phyloP scores from a whole-genome alignment of 352 stramenopile species.

The Pythium diclinum region DNA sequence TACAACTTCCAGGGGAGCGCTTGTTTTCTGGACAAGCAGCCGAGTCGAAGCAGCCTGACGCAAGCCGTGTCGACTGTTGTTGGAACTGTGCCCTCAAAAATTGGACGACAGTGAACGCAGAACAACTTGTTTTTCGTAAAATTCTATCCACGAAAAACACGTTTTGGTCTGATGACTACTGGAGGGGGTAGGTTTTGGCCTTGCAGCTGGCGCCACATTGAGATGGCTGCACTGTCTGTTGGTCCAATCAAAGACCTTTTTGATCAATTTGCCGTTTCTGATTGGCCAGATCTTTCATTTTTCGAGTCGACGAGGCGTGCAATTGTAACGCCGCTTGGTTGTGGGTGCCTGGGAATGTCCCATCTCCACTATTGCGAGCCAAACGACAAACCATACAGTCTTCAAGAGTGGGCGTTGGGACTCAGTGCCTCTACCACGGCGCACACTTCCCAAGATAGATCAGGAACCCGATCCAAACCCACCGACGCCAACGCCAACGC shows the following conservation, averaged over 20 bases:
- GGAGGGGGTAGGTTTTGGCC: not conserved
- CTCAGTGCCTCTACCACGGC: not conserved
- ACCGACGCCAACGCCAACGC: too few relatives aligned
- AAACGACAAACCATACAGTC: not conserved
- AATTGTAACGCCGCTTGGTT: not conserved
- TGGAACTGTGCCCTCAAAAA: not conserved
- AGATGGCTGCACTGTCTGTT: not conserved
- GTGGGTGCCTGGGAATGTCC: conserved; percentile 17
- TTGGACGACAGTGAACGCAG: not conserved
- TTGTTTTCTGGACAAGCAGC: not conserved
- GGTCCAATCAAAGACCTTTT: not conserved
- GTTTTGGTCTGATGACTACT: not conserved
- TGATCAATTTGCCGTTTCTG: not conserved
- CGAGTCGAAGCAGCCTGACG: not conserved
- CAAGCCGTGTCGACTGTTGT: not conserved
- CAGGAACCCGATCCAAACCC: not conserved
- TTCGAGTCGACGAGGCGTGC: not conserved
- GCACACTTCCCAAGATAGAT: conserved; percentile 3
- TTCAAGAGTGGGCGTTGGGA: not conserved
- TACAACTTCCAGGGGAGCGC: not conserved
- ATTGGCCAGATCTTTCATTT: conserved; percentile 10
- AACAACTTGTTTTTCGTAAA: not conserved
- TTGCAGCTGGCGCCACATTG: not conserved
- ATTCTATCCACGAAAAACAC: not conserved
- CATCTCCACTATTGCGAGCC: conserved; percentile 8